Evolutionary conservation across 331 rosid species (phyloP), one percentile per base, ranked within the genome.

Genomic region (Malus hybrid): DNA sequence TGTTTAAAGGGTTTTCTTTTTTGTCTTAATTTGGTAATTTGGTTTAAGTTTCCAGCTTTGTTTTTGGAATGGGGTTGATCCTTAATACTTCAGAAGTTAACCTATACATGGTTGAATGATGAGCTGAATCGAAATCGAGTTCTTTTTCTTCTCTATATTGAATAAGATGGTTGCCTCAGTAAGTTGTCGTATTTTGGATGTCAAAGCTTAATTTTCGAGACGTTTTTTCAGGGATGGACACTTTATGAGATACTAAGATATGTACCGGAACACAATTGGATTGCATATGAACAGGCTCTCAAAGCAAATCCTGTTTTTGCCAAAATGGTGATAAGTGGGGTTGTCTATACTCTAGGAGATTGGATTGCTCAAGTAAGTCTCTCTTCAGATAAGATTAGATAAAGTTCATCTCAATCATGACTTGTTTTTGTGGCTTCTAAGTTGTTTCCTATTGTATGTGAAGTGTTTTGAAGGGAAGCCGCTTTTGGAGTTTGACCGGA

Each of bases 201-300:
- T 32, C 39, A 22, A 19, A 44, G 70, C 55, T 19, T 75, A 42
- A 71, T 36, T 14, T 81, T 19, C 30, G 20, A 5, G 24, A n/a
- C 57, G 10, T 75, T 66, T 76, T 76, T 76, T 77, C 88, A 94
- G 96, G 97, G 97, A 55, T 94, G 99, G 97, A 94, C 99, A 71
- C 80, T 94, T 79, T 91, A 83, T 82, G 99, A 91, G 88, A 86
- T 94, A 34, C 82, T 94, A 28, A 87, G 87, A 77, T 94, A 91
- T 86, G 96, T 80, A 71, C 97, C 99, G 9, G 95, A 88, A 66
- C 99, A 94, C 90, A 94, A 94, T 79, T 94, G 99, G 99, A 76
- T 68, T 86, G 97, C 99, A 53, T 91, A 91, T 77, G 96, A 94
- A 80, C 86, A 94, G 88, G 90, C 97, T 79, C 88, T 94, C 76